Evolutionary conservation across 331 rosid genomes (phyloP).

Genomic region (Quercus phellos): DNA sequence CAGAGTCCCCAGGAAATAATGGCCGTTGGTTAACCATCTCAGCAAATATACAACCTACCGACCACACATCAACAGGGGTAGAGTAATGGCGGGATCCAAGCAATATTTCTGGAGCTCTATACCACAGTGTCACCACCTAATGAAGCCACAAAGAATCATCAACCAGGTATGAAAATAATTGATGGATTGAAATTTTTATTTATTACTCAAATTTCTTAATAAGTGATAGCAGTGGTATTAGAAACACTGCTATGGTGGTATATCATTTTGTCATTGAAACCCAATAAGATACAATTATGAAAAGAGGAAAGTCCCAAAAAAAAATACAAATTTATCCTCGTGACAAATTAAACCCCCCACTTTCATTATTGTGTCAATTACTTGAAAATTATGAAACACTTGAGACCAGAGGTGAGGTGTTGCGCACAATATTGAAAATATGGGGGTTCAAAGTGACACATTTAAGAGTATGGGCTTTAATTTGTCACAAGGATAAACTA

Average conservation of each 20-base stretch:
- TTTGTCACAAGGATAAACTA: no score
- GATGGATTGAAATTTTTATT: neutral
- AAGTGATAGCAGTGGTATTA: neutral
- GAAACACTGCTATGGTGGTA: neutral
- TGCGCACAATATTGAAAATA: no score
- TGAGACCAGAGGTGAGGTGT: no score
- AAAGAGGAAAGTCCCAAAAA: no score
- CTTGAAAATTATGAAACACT: no score
- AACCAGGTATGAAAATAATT: constrained; percentile 3
- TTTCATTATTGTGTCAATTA: no score
- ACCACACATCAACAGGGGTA: constrained; percentile 98
- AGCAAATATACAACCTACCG: constrained; percentile 98
- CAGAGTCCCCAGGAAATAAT: constrained; percentile 99
- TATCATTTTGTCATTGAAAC: neutral
- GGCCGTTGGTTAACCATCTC: constrained; percentile 95
- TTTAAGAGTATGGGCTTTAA: no score
- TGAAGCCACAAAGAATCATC: constrained; percentile 17
- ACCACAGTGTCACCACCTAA: constrained; percentile 99
- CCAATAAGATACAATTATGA: neutral
- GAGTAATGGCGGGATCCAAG: constrained; percentile 99
- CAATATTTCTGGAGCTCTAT: constrained; percentile 97
- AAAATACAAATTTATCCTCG: no score
- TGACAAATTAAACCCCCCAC: no score
- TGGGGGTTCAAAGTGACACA: no score
- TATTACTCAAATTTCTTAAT: neutral